Evolutionary conservation across 140 eudicot species (phyloP).

Genomic region (Anethum foeniculum): DNA sequence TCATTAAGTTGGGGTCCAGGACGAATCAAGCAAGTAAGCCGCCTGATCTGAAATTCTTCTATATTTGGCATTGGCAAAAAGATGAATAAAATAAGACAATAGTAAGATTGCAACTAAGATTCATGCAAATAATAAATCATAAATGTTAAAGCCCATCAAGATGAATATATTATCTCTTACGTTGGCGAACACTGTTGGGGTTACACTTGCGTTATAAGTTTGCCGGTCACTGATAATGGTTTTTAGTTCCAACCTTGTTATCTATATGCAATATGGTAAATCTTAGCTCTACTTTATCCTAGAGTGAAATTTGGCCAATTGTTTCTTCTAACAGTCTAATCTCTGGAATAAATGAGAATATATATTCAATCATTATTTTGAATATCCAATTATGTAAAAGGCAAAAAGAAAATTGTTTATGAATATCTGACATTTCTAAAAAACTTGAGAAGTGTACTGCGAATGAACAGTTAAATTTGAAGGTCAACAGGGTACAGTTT

Average conservation of each 20-base stretch:
- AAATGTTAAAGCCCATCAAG: neutral
- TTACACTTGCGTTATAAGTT: neutral
- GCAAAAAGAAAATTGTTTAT: neutral
- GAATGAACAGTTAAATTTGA: neutral
- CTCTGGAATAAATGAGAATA: neutral
- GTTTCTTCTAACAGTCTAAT: neutral
- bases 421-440: neutral
- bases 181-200: neutral
- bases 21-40: constrained; percentile 74
- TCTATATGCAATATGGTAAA: neutral
- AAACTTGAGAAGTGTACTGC: neutral
- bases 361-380: neutral
- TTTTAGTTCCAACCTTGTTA: neutral
- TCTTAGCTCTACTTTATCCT: neutral
- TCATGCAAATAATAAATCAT: neutral
- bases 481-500: neutral
- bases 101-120: neutral
- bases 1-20: constrained; percentile 94
- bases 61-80: neutral
- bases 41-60: constrained; percentile 16
- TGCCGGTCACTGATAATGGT: neutral
- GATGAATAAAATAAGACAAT: neutral
- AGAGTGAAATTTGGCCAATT: neutral
- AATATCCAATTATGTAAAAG: neutral
- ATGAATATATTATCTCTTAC: neutral